Percentiles rank a stretch among this genome's conserved stretches.
Evolutionary conservation across 116 monocot genomes (phyloP).

Genomic region (Phalaenopsis hybrid): DNA sequence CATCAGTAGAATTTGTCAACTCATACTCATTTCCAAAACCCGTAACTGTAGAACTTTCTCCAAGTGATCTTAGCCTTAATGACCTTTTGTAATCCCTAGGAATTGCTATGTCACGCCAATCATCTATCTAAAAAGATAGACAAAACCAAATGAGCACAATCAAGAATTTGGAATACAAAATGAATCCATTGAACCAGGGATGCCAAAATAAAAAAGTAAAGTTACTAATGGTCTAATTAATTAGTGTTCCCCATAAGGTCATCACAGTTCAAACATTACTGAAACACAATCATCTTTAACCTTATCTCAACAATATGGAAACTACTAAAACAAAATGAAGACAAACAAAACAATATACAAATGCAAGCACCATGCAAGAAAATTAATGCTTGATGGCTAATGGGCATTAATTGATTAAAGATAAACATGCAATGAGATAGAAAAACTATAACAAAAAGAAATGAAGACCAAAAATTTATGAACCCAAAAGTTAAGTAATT

Average conservation of each 20-base stretch:
- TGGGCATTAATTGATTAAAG: not conserved
- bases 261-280: no score
- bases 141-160: slow-evolving; percentile 3
- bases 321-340: not conserved
- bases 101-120: slow-evolving; percentile 86
- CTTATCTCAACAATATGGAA: not conserved
- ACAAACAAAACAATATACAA: not conserved
- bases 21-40: slow-evolving; percentile 79
- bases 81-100: slow-evolving; percentile 67
- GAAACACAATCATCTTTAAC: no score
- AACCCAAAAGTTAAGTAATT: not conserved
- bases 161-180: not conserved
- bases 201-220: not conserved
- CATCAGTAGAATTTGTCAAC: slow-evolving; percentile 16
- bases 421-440: not conserved
- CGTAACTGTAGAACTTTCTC: slow-evolving; percentile 42
- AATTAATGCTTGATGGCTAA: not conserved
- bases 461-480: not conserved
- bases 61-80: slow-evolving; percentile 50
- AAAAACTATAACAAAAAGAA: not conserved
- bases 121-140: slow-evolving; percentile 56
- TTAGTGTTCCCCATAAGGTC: not conserved
- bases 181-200: not conserved
- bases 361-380: not conserved
- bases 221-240: not conserved